Evolutionary conservation across 169 alveolate genomes (phyloP).

Genomic region (Miamiensis avidus): DNA sequence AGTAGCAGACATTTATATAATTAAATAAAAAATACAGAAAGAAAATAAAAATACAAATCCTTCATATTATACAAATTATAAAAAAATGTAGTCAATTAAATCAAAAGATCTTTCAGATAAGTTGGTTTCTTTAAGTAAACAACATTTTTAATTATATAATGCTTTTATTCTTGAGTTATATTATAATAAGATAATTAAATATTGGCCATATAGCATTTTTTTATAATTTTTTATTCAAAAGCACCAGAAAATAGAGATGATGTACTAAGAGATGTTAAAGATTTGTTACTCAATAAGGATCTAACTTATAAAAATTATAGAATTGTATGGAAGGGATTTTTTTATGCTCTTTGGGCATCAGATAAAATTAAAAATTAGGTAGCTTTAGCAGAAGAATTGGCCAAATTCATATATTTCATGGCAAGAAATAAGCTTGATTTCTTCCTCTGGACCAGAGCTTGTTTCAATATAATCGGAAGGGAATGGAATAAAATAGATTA

Average conservation of each 20-base stretch:
- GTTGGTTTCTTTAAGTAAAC: no score
- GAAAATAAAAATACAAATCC: no score
- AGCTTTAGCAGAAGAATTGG: slow-evolving; percentile 24
- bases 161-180: no score
- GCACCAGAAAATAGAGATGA: not conserved
- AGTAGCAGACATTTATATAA: no score
- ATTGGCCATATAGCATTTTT: no score
- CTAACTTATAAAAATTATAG: not conserved
- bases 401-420: slow-evolving; percentile 8
- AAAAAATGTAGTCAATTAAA: no score
- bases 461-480: slow-evolving; percentile 12
- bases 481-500: slow-evolving; percentile 33
- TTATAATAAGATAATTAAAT: no score
- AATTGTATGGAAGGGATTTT: not conserved
- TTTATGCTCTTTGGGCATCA: slow-evolving; percentile 22
- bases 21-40: no score
- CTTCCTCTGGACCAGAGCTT: slow-evolving; percentile 10
- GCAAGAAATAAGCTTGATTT: not conserved
- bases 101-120: no score
- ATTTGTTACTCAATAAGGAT: not conserved
- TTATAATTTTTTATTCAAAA: no score
- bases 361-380: slow-evolving; percentile 19
- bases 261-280: not conserved
- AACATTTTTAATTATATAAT: no score
- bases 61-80: no score